phyloP scores from a whole-genome alignment of 768 basidiomycete genomes.

The Amanita molliuscula region DNA sequence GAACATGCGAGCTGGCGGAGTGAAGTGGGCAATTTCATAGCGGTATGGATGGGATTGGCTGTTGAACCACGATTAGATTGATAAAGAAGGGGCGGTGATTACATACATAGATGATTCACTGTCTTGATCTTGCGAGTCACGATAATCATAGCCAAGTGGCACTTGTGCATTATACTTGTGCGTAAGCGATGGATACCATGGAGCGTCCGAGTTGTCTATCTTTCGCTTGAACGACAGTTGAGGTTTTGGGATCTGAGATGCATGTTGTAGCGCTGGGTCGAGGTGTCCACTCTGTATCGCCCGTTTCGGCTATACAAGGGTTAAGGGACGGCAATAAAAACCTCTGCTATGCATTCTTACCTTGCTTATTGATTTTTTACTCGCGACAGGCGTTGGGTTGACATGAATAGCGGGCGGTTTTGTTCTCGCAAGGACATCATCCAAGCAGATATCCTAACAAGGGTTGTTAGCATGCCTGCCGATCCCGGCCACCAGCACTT shows the following conservation, averaged over 20 bases:
- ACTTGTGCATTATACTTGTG: constrained; percentile 81
- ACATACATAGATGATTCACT: constrained; percentile 21
- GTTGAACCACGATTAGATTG: constrained; percentile 9
- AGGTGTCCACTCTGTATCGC: constrained; percentile 28
- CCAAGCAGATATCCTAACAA: constrained; percentile 68
- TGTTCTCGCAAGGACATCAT: constrained; percentile 61
- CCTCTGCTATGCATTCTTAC: constrained; percentile 11
- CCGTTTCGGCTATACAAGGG: constrained; percentile 19
- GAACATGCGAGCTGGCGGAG: constrained; percentile 44
- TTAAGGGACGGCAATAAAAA: neutral
- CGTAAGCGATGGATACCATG: constrained; percentile 60
- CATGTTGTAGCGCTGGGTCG: constrained; percentile 62
- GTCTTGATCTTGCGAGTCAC: constrained; percentile 17
- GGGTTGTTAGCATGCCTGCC: neutral
- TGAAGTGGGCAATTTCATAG: constrained; percentile 70
- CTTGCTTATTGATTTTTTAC: constrained; percentile 21
- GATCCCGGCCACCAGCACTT: constrained; percentile 15
- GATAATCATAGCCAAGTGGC: constrained; percentile 59
- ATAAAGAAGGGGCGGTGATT: neutral
- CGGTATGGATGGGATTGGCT: constrained; percentile 65
- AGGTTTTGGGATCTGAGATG: constrained; percentile 69
- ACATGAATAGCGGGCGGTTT: constrained; percentile 58
- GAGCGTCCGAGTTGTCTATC: constrained; percentile 45
- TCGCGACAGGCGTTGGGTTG: constrained; percentile 24
- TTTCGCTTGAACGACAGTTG: constrained; percentile 61